phyloP scores from a whole-genome alignment of 805 yeast genomes.

The Kurtzmaniella cleridarum region DNA sequence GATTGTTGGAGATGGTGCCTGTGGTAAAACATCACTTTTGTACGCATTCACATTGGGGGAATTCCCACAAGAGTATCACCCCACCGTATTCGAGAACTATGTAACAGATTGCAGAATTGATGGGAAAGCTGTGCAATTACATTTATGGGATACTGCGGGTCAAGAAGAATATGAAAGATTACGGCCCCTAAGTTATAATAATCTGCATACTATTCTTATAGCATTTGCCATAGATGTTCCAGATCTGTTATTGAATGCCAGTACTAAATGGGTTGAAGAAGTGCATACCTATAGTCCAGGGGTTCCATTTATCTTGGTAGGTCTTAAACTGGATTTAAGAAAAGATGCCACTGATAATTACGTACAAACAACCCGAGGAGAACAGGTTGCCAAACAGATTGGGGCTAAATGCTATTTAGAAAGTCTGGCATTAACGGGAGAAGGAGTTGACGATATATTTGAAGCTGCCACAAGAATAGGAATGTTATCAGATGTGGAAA shows the following conservation, averaged over 20 bases:
- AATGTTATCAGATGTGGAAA: slow-evolving; percentile 37
- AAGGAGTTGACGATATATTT: slow-evolving; percentile 90
- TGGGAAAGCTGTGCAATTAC: slow-evolving; percentile 83
- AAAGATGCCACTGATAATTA: slow-evolving; percentile 35
- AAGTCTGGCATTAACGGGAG: slow-evolving; percentile 89
- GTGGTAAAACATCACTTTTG: slow-evolving; percentile 46
- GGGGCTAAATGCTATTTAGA: slow-evolving; percentile 84
- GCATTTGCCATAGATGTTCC: slow-evolving; percentile 84
- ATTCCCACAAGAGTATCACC: slow-evolving; percentile 88
- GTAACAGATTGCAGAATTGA: slow-evolving; percentile 93
- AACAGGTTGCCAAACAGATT: slow-evolving; percentile 64
- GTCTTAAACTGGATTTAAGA: slow-evolving; percentile 79
- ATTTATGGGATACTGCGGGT: slow-evolving; percentile 96
- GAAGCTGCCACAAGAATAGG: slow-evolving; percentile 88
- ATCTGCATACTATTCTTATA: slow-evolving; percentile 79
- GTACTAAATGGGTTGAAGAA: slow-evolving; percentile 83
- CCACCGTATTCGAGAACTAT: slow-evolving; percentile 91
- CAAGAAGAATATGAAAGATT: slow-evolving; percentile 92
- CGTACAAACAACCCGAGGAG: slow-evolving; percentile 58
- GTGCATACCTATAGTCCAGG: slow-evolving; percentile 75
- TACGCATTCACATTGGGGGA: slow-evolving; percentile 90
- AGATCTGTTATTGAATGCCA: slow-evolving; percentile 79
- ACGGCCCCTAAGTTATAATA: slow-evolving; percentile 81
- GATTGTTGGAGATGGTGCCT: slow-evolving; percentile 83
- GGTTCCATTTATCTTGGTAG: slow-evolving; percentile 74